These are phyloP conservation scores for Tulasnella sp. DNA, from an alignment of 768 basidiomycete genomes.

Conservation along the genomic window DNA sequence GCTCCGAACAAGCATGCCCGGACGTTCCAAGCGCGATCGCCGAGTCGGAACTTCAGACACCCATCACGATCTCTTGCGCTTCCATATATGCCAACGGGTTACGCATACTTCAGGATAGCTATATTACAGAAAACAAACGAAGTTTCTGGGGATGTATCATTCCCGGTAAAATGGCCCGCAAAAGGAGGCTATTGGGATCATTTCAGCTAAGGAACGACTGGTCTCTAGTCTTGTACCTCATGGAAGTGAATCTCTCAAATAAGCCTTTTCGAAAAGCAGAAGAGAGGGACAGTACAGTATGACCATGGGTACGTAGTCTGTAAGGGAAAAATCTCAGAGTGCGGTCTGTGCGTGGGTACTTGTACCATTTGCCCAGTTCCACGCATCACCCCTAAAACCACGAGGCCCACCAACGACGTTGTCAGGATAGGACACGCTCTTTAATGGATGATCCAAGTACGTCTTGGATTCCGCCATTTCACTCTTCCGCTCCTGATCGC, in stretches of 20 bases:
- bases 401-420: too few relatives aligned
- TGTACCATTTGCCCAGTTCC: background rate
- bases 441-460: background rate
- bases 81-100: background rate
- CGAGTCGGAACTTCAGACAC: too few relatives aligned
- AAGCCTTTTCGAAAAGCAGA: background rate
- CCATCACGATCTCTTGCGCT: too few relatives aligned
- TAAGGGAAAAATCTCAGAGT: background rate
- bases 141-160: background rate
- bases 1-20: background rate
- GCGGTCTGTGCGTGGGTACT: background rate
- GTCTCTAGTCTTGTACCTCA: background rate
- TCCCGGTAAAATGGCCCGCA: background rate
- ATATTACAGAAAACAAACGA: background rate
- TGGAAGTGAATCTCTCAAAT: background rate
- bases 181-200: background rate
- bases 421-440: background rate
- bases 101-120: background rate
- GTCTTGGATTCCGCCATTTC: background rate
- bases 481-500: too few relatives aligned
- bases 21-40: too few relatives aligned
- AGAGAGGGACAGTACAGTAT: background rate
- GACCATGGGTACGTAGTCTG: background rate
- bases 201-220: background rate
- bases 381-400: too few relatives aligned